A percentile compares a stretch with the other conserved stretches of the same genome.
phyloP scores from a whole-genome alignment of 768 basidiomycete species.

The Leccinum rimulosum region DNA sequence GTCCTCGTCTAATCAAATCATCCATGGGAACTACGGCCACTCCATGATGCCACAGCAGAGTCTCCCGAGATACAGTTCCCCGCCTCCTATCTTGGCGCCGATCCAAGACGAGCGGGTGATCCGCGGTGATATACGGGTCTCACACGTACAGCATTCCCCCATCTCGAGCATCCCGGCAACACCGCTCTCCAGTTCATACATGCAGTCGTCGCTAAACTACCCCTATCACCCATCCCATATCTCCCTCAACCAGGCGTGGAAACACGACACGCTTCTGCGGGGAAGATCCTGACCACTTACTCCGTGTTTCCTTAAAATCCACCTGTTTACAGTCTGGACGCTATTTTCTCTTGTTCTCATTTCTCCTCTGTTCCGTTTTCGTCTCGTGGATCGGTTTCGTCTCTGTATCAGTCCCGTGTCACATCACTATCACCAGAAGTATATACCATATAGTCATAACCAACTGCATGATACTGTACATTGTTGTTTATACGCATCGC shows the following conservation, averaged over 20 bases:
- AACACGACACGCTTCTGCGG: conserved; percentile 42
- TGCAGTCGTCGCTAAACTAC: conserved; percentile 43
- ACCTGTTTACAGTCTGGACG: background rate
- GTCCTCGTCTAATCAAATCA: conserved; percentile 27
- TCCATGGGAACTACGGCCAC: conserved; percentile 26
- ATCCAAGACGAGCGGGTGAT: conserved; percentile 44
- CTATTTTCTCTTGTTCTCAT: background rate
- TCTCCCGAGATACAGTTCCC: conserved; percentile 44
- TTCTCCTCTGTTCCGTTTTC: conserved; percentile 9
- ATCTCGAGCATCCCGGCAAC: conserved; percentile 32
- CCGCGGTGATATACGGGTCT: conserved; percentile 29
- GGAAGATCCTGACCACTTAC: conserved; percentile 24
- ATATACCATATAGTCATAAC: conserved; percentile 31
- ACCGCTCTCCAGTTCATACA: conserved; percentile 36
- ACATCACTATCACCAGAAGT: conserved; percentile 29
- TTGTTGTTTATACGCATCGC: conserved; percentile 29
- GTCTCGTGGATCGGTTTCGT: conserved; percentile 16
- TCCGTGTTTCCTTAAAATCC: background rate
- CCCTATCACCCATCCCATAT: conserved; percentile 38
- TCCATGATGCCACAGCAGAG: conserved; percentile 21
- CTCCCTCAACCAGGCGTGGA: conserved; percentile 45
- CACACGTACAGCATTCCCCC: conserved; percentile 32
- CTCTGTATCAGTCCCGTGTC: conserved; percentile 23
- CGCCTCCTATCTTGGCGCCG: conserved; percentile 55
- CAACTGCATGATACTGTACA: conserved; percentile 34